Evolutionary conservation across 78 protist genomes (phyloP).

Genomic region (Dictyostelium intermedium): DNA sequence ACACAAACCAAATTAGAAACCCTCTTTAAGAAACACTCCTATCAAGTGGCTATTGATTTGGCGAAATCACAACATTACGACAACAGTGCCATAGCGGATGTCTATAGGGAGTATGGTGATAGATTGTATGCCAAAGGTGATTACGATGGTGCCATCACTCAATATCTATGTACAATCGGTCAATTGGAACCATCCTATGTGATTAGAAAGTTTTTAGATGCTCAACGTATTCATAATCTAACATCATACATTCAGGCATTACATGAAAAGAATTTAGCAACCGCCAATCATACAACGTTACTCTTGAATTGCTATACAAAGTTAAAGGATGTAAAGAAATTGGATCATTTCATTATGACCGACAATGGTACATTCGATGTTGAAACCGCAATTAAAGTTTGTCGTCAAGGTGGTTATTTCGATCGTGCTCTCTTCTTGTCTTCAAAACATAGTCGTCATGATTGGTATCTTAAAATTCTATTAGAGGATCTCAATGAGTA

Average conservation of each 20-base stretch:
- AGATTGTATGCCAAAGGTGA: constrained; percentile 91
- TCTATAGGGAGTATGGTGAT: constrained; percentile 94
- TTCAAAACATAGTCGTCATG: constrained; percentile 70
- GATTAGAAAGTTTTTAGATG: constrained; percentile 95
- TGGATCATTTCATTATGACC: constrained; percentile 92
- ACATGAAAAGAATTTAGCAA: constrained; percentile 91
- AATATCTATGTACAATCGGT: constrained; percentile 96
- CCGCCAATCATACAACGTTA: constrained; percentile 95
- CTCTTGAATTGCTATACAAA: constrained; percentile 97
- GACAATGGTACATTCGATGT: constrained; percentile 89
- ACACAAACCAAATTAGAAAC: constrained; percentile 95
- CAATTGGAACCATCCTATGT: constrained; percentile 97
- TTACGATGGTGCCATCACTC: constrained; percentile 93
- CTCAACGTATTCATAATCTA: constrained; percentile 95
- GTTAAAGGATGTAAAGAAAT: constrained; percentile 88
- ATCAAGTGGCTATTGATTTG: constrained; percentile 89
- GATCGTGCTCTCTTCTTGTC: constrained; percentile 92
- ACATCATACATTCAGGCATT: constrained; percentile 93
- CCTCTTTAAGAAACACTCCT: constrained; percentile 92
- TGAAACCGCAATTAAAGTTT: constrained; percentile 95
- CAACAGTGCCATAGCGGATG: constrained; percentile 85
- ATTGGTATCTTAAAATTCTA: constrained; percentile 89
- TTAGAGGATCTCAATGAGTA: constrained; percentile 86
- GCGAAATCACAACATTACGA: constrained; percentile 88
- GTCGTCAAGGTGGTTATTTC: constrained; percentile 91